Base-by-base conservation (phyloP, 2,329 filamentous ascomycete species). In the Exophiala alcalophila region DNA sequence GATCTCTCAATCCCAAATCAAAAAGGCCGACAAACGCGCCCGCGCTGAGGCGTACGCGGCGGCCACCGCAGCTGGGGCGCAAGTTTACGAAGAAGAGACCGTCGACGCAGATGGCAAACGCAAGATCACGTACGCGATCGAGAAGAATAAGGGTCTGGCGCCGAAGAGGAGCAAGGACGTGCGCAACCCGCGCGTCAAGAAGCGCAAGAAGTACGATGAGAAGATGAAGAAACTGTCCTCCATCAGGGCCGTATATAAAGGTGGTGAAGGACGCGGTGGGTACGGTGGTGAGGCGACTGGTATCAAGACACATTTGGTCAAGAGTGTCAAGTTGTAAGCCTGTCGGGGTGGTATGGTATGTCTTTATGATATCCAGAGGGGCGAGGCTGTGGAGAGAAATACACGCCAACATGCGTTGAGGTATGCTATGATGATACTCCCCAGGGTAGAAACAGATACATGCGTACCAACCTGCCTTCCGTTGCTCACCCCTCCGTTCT, bases 211-310 rank as follows among this genome's bases (percentile, higher is more conserved):
- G 80, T 98, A 81, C 65, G 89, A 94, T 62, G 84, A 89, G 66
- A 96, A 94, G 77, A 85, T 91, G 78, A 97, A 96, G 86, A 96
- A 97, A 76, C 69, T 97, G 61, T 81, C 80, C 59, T 91, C 84
- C 62, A 86, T 90, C 72, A 87, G 85, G 71, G 78, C 86, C 6
- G 74, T 87, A 10, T 97, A 90, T 71, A 87, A 89, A 67, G 87
- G 87, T 55, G 86, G 87, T 49, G 82, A 94, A 69, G 81, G 86
- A 56, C 80, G 79, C 60, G 85, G 88, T 59, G 85, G 89, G 40
- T 98, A 98, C 71, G 80, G 80, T 54, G 92, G 92, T 70, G 92
- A 97, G 66, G 69, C 85, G 69, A 92, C 90, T 28, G 92, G 92
- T 80, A 94, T 98, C 70, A 97, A 96, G 75, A 86, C 83, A 57